phyloP scores from a whole-genome alignment of 2,329 filamentous ascomycete genomes.

The Fusarium sarcochroum region DNA sequence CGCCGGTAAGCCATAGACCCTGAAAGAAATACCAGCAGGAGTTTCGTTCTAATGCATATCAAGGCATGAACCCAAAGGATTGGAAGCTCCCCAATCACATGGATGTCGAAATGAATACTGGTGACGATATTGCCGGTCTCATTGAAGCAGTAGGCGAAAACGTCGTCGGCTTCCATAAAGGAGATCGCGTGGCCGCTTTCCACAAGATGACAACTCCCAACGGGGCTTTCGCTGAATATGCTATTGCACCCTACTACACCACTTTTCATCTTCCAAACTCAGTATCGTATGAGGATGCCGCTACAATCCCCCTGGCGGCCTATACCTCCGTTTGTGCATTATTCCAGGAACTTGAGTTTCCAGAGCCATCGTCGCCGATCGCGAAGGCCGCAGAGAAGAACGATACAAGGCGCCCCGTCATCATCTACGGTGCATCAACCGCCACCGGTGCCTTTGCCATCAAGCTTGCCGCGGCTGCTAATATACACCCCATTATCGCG shows the following conservation, averaged over 20 bases:
- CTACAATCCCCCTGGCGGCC: conserved; percentile 18
- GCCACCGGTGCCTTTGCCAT: conserved; percentile 71
- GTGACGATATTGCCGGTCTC: conserved; percentile 47
- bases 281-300: conserved; percentile 12
- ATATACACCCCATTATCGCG: conserved; percentile 71
- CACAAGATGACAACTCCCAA: conserved; percentile 65
- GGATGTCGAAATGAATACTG: conserved; percentile 19
- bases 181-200: conserved; percentile 64
- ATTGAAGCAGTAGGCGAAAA: conserved; percentile 40
- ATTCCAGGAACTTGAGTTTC: conserved; percentile 20
- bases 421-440: conserved; percentile 66
- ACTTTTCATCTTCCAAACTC: conserved; percentile 67
- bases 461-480: conserved; percentile 63
- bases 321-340: conserved; percentile 20
- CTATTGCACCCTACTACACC: conserved; percentile 67
- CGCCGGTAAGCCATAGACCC: background rate
- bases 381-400: conserved; percentile 31
- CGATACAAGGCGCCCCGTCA: conserved; percentile 55
- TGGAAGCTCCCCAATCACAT: conserved; percentile 41
- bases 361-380: conserved; percentile 13
- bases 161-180: conserved; percentile 45
- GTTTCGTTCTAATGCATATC: background rate
- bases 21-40: background rate
- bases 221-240: conserved; percentile 74
- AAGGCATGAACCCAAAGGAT: conserved; percentile 49